These are phyloP conservation scores for Aspergillus sp. DNA, from an alignment of 2,329 filamentous ascomycete species.

Conservation along the genomic window DNA sequence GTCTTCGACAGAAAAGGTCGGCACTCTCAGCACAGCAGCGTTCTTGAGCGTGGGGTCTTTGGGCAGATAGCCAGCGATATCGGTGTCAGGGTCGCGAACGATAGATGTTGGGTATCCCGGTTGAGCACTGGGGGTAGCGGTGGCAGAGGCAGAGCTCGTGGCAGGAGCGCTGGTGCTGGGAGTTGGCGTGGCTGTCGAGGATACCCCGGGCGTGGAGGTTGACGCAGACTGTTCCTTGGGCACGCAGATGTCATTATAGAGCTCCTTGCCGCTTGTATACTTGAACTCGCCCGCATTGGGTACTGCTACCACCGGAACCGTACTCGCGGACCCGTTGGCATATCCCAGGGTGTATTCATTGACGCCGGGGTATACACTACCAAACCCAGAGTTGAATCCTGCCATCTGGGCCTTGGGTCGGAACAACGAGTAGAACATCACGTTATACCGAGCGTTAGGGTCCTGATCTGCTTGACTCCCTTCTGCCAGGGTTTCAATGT, in stretches of 20 bases:
- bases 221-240: not conserved
- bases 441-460: not conserved
- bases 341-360: not conserved
- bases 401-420: not conserved
- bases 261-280: not conserved
- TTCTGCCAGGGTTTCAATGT: not conserved
- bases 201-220: not conserved
- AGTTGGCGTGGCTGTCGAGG: not conserved
- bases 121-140: not conserved
- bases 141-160: not conserved
- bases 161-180: not conserved
- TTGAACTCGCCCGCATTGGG: not conserved
- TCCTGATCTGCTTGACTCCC: not conserved
- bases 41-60: not conserved
- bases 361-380: not conserved
- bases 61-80: not conserved
- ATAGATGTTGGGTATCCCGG: not conserved
- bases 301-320: not conserved
- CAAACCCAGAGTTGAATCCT: not conserved
- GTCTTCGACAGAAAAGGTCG: not conserved
- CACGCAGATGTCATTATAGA: not conserved
- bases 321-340: not conserved
- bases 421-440: not conserved
- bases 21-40: not conserved
- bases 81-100: not conserved